These are phyloP conservation scores for Prunus yedoensis DNA, from an alignment of 331 rosid genomes.

Conservation along the genomic window DNA sequence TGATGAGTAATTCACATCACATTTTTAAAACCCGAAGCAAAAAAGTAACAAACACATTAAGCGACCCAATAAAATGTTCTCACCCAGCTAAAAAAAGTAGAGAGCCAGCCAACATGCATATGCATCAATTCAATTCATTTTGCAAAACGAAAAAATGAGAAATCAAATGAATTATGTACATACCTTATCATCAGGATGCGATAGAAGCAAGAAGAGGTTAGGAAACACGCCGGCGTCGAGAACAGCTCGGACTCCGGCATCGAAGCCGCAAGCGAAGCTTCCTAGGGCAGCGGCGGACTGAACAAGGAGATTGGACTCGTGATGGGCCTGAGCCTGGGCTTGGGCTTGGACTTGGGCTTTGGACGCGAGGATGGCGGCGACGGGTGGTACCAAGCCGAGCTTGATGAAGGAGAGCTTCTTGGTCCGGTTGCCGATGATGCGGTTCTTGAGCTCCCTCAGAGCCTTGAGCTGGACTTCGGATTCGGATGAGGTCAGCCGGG, in stretches of 20 bases:
- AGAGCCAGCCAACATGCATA: background rate
- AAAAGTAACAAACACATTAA: background rate
- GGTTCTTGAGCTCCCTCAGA: slow-evolving; percentile 82
- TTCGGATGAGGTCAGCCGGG: slow-evolving; percentile 58
- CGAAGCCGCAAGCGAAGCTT: slow-evolving; percentile 82
- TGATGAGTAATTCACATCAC: background rate
- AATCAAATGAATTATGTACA: background rate
- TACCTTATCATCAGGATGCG: slow-evolving; percentile 64
- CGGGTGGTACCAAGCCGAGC: slow-evolving; percentile 72
- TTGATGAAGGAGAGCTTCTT: slow-evolving; percentile 76
- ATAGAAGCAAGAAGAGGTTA: slow-evolving; percentile 52
- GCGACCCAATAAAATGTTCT: background rate
- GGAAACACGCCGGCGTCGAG: slow-evolving; percentile 69
- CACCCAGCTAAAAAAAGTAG: background rate
- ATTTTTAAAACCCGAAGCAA: background rate
- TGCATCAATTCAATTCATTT: slow-evolving; percentile 10
- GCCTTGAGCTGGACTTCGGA: slow-evolving; percentile 66
- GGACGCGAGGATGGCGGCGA: slow-evolving; percentile 51
- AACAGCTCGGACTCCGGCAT: slow-evolving; percentile 69
- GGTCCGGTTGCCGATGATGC: slow-evolving; percentile 87
- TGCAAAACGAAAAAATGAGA: background rate
- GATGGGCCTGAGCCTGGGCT: slow-evolving; percentile 28
- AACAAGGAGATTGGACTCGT: slow-evolving; percentile 54
- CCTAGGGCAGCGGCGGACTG: slow-evolving; percentile 84
- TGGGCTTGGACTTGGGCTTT: slow-evolving; percentile 1